Percentiles rank a stretch among this genome's conserved stretches.
These are phyloP conservation scores for Trichoderma asperellum DNA, from an alignment of 2,329 filamentous ascomycete species.

Conservation along the genomic window DNA sequence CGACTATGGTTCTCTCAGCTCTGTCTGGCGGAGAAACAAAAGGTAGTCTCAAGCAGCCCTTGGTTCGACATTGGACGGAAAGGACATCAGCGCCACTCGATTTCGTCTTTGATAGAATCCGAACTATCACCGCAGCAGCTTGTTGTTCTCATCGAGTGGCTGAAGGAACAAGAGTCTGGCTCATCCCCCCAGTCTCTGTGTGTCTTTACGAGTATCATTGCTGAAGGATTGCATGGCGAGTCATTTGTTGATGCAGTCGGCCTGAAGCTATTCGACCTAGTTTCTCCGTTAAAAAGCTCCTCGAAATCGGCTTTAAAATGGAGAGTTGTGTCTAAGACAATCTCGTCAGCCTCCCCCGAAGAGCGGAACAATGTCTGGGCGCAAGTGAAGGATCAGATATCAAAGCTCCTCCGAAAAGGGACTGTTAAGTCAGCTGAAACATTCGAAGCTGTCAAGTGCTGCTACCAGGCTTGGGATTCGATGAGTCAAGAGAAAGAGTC, in stretches of 20 bases:
- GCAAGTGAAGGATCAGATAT: conserved; percentile 40
- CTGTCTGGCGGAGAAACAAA: conserved; percentile 40
- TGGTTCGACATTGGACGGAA: conserved; percentile 41
- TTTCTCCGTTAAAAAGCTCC: conserved; percentile 39
- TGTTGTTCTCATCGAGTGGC: conserved; percentile 49
- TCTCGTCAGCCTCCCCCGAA: conserved; percentile 42
- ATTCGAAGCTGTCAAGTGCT: conserved; percentile 49
- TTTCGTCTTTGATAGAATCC: conserved; percentile 44
- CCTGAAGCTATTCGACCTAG: conserved; percentile 44
- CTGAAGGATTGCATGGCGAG: conserved; percentile 48
- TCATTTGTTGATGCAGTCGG: conserved; percentile 49
- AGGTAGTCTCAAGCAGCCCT: conserved; percentile 37
- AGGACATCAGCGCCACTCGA: conserved; percentile 30
- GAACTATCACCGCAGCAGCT: conserved; percentile 53
- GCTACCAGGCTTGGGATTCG: conserved; percentile 45
- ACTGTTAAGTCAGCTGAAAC: conserved; percentile 43
- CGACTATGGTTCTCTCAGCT: conserved; percentile 53
- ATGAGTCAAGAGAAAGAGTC: conserved; percentile 44
- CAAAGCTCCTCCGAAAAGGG: conserved; percentile 41
- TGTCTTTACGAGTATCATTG: conserved; percentile 50
- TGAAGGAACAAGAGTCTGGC: conserved; percentile 43
- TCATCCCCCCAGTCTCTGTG: conserved; percentile 42
- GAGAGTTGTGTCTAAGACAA: conserved; percentile 44
- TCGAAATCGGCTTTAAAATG: conserved; percentile 45
- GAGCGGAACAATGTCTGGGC: conserved; percentile 42